Percentiles rank a stretch among this genome's conserved stretches.
These are phyloP conservation scores for Sugiyamaella xylanicola DNA, from an alignment of 1,139 yeast genomes.

Conservation along the genomic window DNA sequence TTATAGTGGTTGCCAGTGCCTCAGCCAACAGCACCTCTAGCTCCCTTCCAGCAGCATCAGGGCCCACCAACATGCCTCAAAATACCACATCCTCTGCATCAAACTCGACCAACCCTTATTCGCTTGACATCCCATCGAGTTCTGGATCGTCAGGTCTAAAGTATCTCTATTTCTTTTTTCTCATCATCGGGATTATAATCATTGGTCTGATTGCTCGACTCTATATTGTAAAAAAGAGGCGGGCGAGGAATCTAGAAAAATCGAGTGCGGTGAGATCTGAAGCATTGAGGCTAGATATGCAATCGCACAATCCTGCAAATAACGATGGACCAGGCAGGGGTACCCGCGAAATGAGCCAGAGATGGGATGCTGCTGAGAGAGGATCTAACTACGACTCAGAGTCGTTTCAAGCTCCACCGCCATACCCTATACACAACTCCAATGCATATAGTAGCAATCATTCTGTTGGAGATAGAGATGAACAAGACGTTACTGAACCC, in stretches of 20 bases:
- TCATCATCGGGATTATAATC: conserved; percentile 35
- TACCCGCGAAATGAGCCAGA: conserved; percentile 21
- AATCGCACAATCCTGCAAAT: conserved; percentile 19
- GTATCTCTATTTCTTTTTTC: conserved; percentile 35
- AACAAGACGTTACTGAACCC: not conserved
- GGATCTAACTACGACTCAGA: conserved; percentile 16
- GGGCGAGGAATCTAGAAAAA: conserved; percentile 29
- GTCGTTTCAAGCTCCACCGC: conserved; percentile 32
- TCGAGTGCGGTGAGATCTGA: conserved; percentile 31
- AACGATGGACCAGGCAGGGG: conserved; percentile 7
- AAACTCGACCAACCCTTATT: conserved; percentile 23
- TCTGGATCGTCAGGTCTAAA: conserved; percentile 28
- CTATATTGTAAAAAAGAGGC: conserved; percentile 31
- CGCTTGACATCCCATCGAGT: conserved; percentile 20
- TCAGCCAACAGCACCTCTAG: not conserved
- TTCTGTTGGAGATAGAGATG: not conserved
- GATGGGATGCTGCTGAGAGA: conserved; percentile 8
- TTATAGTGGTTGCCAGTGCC: conserved; percentile 14
- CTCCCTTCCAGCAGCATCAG: conserved; percentile 11
- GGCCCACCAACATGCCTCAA: conserved; percentile 7
- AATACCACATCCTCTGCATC: conserved; percentile 15
- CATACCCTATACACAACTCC: conserved; percentile 30
- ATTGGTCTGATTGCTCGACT: conserved; percentile 31
- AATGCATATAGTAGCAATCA: not conserved
- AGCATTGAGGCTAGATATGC: conserved; percentile 36